phyloP scores from a whole-genome alignment of 148 eudicot genomes.

The Oxyria digyna region DNA sequence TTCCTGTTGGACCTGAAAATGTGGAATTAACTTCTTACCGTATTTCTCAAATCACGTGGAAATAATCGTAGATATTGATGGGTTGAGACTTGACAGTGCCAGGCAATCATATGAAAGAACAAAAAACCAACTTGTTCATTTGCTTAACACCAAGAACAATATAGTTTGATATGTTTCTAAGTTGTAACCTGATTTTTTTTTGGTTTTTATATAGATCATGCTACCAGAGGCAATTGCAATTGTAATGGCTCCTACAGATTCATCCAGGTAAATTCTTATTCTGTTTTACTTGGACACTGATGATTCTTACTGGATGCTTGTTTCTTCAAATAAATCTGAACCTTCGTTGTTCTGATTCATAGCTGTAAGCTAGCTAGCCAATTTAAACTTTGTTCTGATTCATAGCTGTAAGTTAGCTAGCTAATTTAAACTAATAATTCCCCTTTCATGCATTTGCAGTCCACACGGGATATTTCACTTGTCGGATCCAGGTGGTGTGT shows the following conservation, averaged over 20 bases:
- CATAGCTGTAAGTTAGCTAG: not conserved
- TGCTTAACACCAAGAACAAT: not conserved
- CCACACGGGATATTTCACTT: slow-evolving; percentile 96
- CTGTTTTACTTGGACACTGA: not conserved
- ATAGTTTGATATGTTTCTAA: not conserved
- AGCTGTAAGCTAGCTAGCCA: not conserved
- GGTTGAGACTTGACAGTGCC: not conserved
- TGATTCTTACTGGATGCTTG: not conserved
- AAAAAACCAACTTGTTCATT: not conserved
- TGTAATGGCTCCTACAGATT: slow-evolving; percentile 98
- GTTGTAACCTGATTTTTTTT: not conserved
- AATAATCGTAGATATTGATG: not conserved
- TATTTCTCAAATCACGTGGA: not conserved
- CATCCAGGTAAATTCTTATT: slow-evolving; percentile 50
- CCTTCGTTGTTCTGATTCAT: not conserved
- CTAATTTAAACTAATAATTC: too few relatives aligned
- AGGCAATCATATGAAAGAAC: not conserved
- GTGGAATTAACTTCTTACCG: not conserved
- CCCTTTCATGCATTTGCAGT: too few relatives aligned
- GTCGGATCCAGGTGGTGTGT: slow-evolving; percentile 86
- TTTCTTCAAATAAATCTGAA: not conserved
- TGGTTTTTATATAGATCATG: slow-evolving; percentile 50
- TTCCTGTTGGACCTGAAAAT: not conserved
- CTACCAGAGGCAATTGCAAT: slow-evolving; percentile 97
- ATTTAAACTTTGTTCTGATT: too few relatives aligned